These are phyloP conservation scores for Ambrosiella beaveri DNA, from an alignment of 2,329 filamentous ascomycete species.

Conservation along the genomic window DNA sequence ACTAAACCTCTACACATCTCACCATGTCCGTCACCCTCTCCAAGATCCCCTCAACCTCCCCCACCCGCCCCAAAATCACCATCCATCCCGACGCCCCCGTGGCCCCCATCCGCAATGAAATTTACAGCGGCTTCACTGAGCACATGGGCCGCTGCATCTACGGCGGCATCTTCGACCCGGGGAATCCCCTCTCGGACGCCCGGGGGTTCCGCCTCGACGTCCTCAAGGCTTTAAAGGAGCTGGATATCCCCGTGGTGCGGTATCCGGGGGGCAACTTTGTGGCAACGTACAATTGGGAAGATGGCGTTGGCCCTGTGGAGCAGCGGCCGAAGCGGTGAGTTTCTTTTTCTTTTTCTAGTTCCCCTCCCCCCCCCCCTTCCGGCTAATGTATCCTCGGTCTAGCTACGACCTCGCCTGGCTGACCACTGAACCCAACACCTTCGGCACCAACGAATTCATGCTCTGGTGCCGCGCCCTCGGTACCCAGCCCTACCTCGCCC, in stretches of 20 bases:
- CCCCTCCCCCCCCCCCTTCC: not conserved
- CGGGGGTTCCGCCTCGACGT: slow-evolving; percentile 68
- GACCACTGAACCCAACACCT: slow-evolving; percentile 58
- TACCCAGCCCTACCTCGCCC: slow-evolving; percentile 60
- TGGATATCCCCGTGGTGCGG: slow-evolving; percentile 58
- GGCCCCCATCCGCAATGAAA: slow-evolving; percentile 61
- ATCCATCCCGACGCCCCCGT: slow-evolving; percentile 47
- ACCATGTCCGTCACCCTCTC: slow-evolving; percentile 47
- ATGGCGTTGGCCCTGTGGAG: slow-evolving; percentile 60
- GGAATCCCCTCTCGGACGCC: slow-evolving; percentile 52
- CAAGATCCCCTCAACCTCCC: slow-evolving; percentile 29
- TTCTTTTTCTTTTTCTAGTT: not conserved
- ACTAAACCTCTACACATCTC: slow-evolving; percentile 24
- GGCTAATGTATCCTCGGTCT: not conserved
- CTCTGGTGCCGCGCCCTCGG: slow-evolving; percentile 57
- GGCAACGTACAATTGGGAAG: slow-evolving; percentile 72
- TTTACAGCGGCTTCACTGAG: slow-evolving; percentile 76
- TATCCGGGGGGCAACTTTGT: slow-evolving; percentile 77
- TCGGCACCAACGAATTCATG: slow-evolving; percentile 78
- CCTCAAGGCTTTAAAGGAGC: slow-evolving; percentile 52
- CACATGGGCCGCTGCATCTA: slow-evolving; percentile 87
- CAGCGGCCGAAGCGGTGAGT: slow-evolving; percentile 36
- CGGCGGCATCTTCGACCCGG: slow-evolving; percentile 68
- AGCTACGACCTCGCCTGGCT: slow-evolving; percentile 66
- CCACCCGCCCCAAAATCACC: slow-evolving; percentile 18